Percentiles rank a stretch among this genome's conserved stretches.
Evolutionary conservation across 257 asterid genomes (phyloP).

Genomic region (Echites panduratus): DNA sequence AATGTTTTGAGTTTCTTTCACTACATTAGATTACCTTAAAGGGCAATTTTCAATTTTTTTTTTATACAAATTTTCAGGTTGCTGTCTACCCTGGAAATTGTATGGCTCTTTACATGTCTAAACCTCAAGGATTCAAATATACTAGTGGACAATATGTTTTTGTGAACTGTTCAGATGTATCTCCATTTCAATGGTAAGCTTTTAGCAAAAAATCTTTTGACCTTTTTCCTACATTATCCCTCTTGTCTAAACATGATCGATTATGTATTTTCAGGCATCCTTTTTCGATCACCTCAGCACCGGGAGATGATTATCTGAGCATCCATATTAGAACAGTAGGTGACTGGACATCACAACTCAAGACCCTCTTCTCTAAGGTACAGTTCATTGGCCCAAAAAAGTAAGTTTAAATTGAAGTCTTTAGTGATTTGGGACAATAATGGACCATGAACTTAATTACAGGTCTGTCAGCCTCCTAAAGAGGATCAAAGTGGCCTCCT

Average conservation of each 20-base stretch:
- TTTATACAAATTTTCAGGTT: conserved; percentile 29
- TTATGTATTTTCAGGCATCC: conserved; percentile 22
- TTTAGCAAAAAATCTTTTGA: neutral
- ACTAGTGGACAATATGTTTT: conserved; percentile 68
- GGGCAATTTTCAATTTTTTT: neutral
- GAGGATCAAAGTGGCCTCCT: conserved; percentile 29
- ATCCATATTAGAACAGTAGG: conserved; percentile 31
- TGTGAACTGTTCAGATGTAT: conserved; percentile 60
- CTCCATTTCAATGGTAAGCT: conserved; percentile 63
- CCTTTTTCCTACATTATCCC: neutral
- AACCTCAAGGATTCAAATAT: conserved; percentile 67
- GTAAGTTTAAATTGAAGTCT: neutral
- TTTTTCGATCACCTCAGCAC: conserved; percentile 26
- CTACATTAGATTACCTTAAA: neutral
- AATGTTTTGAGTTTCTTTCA: too few relatives aligned
- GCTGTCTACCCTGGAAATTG: conserved; percentile 74
- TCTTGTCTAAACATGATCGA: neutral
- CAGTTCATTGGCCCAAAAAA: conserved; percentile 1
- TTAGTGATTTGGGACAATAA: neutral
- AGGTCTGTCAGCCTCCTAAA: conserved; percentile 30
- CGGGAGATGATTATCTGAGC: conserved; percentile 25
- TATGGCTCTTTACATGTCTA: conserved; percentile 60
- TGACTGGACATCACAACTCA: conserved; percentile 33
- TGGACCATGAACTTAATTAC: neutral
- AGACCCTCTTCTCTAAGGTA: conserved; percentile 3